Evolutionary conservation across 2,329 filamentous ascomycete species (phyloP), one percentile per base, ranked within the genome.

Genomic region (Rasamsonia emersonii): DNA sequence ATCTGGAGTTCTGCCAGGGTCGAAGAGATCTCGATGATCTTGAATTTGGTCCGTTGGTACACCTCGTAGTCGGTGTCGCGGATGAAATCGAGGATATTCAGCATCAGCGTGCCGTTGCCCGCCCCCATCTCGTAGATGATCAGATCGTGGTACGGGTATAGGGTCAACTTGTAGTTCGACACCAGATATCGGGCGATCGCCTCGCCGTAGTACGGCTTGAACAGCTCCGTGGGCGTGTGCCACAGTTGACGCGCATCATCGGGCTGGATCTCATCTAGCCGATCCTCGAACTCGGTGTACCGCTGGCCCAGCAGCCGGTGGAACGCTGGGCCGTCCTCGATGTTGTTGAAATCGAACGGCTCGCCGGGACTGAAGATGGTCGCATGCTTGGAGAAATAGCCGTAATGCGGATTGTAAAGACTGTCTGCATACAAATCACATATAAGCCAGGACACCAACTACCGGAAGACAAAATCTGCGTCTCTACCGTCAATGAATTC

Each of bases 111-210:
- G 41, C 91, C 91, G 50, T 94, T 89, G 48, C 91, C 91, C 23
- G 91, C 91, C 32, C 91, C 91, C 82, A 98, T 93, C 59, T 98
- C 91, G 71, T 95, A 98, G 58, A 98, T 93, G 49, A 93, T 84
- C 32, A 98, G 74, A 61, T 98, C 91, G 61, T 95, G 80, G 67
- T 96, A 95, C 2, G 91, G 91, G 56, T 91, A 96, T 35, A 86
- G 76, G 26, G 84, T 85, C 55, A 95, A 76, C 56, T 91, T 86
- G 71, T 98, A 98, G 65, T 98, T 95, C 45, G 85, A 80, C 45
- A 96, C 79, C 26, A 98, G 75, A 58, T 96, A 95, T 13, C 89
- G 80, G n/a, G 89, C 91, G 45, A 98, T 85, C 19, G 91, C 85
- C 67, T 98, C 88, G 53, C 89, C 93, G 57, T 98, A 98, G 62